Base-by-base conservation (phyloP, 2,329 filamentous ascomycete species). In the Shiraia sp. region DNA sequence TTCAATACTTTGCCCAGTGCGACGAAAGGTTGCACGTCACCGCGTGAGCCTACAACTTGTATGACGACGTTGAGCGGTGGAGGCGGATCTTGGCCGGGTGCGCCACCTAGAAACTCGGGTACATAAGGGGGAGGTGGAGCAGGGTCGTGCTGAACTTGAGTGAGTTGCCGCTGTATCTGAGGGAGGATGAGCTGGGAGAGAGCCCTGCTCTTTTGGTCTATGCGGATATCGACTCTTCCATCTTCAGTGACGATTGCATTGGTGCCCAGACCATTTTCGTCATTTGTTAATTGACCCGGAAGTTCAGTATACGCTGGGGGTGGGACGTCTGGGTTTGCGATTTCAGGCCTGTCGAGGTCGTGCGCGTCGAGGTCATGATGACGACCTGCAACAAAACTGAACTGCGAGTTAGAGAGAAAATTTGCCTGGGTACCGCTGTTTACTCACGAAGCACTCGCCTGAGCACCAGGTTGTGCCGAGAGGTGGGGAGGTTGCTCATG, bases 81-180 rank as follows among this genome's bases (percentile, higher is more conserved):
- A 4, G 75, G 74, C 2, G 74, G 72, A 4, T 67, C 75, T 56
- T 85, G 79, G 2, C 78, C 80, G 6, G 82, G 81, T 36, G 76
- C 75, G 26, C 85, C 85, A 39, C 85, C 85, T 2, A 91, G 75
- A 27, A 80, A 85, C n/a, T 85, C 81, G 1, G 87, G 86, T 29
- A 90, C 84, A 56, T 89, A 90, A 23, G 82, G 78, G 2, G 83
- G 83, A 17, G 85, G 83, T 2, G 85, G 77, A 44, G 76, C 72
- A 16, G 73, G 71, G 38, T 83, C 77, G 30, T 78, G 70, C 25
- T 75, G 72, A 15, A 68, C 70, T n/a, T 61, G 57, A 8, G 59
- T 59, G 45, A 70, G 57, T 42, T 72, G 65, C 10, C 59, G 63
- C 17, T 69, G 65, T 24, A 72, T 58, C 30, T 70, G 66, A 1